A percentile compares a stretch with the other conserved stretches of the same genome.
Conservation (phyloP, 202 grass and related monocot genomes). For the Digitaria exilis region DNA sequence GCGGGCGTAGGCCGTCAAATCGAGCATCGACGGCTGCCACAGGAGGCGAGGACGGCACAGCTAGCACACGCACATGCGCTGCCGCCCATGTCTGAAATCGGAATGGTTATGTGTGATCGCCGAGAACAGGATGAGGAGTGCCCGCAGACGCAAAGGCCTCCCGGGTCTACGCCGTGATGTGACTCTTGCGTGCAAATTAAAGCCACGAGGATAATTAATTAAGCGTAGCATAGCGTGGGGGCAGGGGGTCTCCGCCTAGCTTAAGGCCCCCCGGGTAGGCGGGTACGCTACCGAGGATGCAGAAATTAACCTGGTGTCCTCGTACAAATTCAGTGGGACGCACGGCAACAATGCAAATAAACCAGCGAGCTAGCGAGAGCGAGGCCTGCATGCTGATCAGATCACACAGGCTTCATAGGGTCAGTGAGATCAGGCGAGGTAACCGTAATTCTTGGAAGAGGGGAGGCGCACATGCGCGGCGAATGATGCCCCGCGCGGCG, state of each 20-base stretch:
- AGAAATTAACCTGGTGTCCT: background rate
- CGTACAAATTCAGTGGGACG: too few species aligned
- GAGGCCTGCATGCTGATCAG: background rate
- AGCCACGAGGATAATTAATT: background rate
- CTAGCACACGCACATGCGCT: background rate
- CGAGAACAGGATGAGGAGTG: background rate
- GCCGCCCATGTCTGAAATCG: background rate
- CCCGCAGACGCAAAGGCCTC: background rate
- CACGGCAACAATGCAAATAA: too few species aligned
- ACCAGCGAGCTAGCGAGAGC: too few species aligned
- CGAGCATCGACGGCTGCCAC: background rate
- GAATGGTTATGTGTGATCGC: background rate
- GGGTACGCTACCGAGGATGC: too few species aligned
- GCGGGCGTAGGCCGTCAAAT: background rate
- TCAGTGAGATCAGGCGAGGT: background rate
- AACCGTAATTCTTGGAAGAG: background rate
- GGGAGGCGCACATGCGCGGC: constrained; percentile 5
- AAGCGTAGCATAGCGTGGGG: background rate
- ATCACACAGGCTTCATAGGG: background rate
- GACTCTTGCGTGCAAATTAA: constrained; percentile 25
- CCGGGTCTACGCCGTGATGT: constrained; percentile 16
- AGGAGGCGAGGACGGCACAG: background rate
- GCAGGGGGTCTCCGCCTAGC: too few species aligned
- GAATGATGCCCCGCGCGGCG: constrained; percentile 13
- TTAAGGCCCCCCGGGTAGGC: too few species aligned